Percentiles rank a stretch among this genome's conserved stretches.
Evolutionary conservation across 164 flowering plant genomes (phyloP).

Genomic region (Chloranthus sessilifolius): DNA sequence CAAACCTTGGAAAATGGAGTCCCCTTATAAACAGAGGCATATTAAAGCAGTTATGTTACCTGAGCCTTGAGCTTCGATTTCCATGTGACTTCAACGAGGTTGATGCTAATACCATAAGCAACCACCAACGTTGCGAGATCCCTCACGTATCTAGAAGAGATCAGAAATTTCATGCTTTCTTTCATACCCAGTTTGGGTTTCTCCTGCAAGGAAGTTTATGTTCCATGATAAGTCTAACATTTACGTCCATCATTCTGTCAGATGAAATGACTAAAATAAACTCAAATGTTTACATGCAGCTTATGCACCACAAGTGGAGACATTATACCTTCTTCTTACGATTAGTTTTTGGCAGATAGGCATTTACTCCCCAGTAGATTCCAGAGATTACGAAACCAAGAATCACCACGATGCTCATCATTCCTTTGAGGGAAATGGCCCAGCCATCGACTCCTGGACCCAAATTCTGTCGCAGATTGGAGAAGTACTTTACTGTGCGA

Average conservation of each 20-base stretch:
- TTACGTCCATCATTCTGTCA: too few species aligned
- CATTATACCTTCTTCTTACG: constrained; percentile 20
- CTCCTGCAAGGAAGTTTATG: constrained; percentile 13
- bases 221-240: too few species aligned
- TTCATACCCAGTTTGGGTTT: constrained; percentile 19
- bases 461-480: constrained; percentile 18
- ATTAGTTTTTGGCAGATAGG: not conserved
- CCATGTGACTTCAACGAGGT: constrained; percentile 27
- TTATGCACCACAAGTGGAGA: not conserved
- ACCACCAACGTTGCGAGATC: constrained; percentile 25
- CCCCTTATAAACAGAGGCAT: not conserved
- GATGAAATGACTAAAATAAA: too few species aligned
- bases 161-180: constrained; percentile 21
- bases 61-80: constrained; percentile 27
- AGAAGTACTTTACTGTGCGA: constrained; percentile 25
- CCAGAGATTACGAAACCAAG: constrained; percentile 19
- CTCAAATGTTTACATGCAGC: too few species aligned
- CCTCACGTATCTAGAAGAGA: constrained; percentile 22
- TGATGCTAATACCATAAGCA: constrained; percentile 27
- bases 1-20: not conserved
- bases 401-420: constrained; percentile 26
- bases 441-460: constrained; percentile 27
- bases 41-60: constrained; percentile 17
- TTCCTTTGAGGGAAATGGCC: constrained; percentile 24
- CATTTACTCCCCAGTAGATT: constrained; percentile 23